Percentiles rank a stretch among this genome's conserved stretches.
Conservation (phyloP, 306 rosid species). For the Sechiopsis laciniata region DNA sequence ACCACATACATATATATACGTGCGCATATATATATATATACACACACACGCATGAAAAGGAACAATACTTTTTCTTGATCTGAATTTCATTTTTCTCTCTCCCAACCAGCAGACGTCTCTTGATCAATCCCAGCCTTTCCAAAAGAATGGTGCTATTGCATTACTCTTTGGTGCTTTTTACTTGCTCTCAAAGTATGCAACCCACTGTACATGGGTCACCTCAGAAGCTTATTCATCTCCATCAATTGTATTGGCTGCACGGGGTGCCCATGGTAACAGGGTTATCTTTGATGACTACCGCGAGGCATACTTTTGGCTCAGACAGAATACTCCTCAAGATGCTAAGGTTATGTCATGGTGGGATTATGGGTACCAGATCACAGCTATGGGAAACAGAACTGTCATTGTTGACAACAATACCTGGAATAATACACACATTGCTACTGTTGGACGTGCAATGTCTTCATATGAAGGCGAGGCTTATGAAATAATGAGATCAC, state of each 20-base stretch:
- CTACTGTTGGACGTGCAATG: slow-evolving; percentile 99
- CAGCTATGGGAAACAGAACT: slow-evolving; percentile 99
- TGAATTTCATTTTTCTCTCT: not conserved
- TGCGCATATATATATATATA: too few relatives aligned
- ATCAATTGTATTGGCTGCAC: slow-evolving; percentile 96
- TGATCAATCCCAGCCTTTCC: slow-evolving; percentile 96
- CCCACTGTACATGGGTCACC: slow-evolving; percentile 98
- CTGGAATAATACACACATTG: slow-evolving; percentile 99
- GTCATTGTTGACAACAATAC: slow-evolving; percentile 98
- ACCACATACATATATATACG: too few relatives aligned
- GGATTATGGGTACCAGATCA: slow-evolving; percentile 99
- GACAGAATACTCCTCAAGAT: slow-evolving; percentile 89
- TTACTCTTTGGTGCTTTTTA: slow-evolving; percentile 90
- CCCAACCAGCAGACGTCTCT: slow-evolving; percentile 52
- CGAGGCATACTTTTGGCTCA: slow-evolving; percentile 99
- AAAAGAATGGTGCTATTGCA: slow-evolving; percentile 70
- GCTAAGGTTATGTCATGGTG: slow-evolving; percentile 99
- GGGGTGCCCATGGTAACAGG: slow-evolving; percentile 97
- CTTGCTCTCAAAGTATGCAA: slow-evolving; percentile 83
- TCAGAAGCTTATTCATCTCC: slow-evolving; percentile 99
- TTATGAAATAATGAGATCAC: slow-evolving; percentile 83
- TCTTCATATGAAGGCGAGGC: slow-evolving; percentile 97
- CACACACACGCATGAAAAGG: not conserved
- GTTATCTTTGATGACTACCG: slow-evolving; percentile 96
- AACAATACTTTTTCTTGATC: not conserved